Evolutionary conservation across 345 rosid genomes (phyloP), one percentile per base, ranked within the genome.

Genomic region (Melaleuca alternifolia): DNA sequence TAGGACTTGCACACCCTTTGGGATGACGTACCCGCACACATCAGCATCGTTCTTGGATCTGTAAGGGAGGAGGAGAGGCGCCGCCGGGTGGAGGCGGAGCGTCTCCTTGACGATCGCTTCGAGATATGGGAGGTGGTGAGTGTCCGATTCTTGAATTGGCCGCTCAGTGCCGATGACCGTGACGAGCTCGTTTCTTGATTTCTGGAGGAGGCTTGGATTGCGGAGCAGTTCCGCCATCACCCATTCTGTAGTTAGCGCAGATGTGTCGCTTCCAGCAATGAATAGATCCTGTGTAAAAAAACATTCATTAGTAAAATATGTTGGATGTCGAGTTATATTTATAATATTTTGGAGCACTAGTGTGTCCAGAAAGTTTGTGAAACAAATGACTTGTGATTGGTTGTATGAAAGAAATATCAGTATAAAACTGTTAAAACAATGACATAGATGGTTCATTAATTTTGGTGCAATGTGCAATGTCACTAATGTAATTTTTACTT

Each of bases 241-340:
- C 92, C 91, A 90, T 51, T 90, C 92, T 4, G 90, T 26, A 4
- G 91, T 89, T 6, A 84, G 81, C 5, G 89, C 52, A 1, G 90
- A 89, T 24, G 92, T 89, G 59, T 90, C 92, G 5, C 87, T 87
- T 11, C 89, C 92, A 0, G 88, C 92, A 12, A 87, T 41, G 83
- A 90, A 89, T 57, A 86, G 51, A 53, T 86, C 89, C 90, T 89
- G 86, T 9, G 20, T 48, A 5, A 33, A 9, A 9, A 5, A 28
- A 51, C 33, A 14, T 3, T 3, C 18, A 15, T 7, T 33, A 14
- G 26, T n/a, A 84, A 54, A 7, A 13, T 54, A 24, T 37, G 21
- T 50, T 44, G 50, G 54, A 50, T 26, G 41, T 41, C 4, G 41
- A 41, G 41, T 41, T 41, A 41, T 41, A 20, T 1, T 51, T 30